These are phyloP conservation scores for Lyophyllum semitale DNA, from an alignment of 768 basidiomycete species.

Conservation along the genomic window DNA sequence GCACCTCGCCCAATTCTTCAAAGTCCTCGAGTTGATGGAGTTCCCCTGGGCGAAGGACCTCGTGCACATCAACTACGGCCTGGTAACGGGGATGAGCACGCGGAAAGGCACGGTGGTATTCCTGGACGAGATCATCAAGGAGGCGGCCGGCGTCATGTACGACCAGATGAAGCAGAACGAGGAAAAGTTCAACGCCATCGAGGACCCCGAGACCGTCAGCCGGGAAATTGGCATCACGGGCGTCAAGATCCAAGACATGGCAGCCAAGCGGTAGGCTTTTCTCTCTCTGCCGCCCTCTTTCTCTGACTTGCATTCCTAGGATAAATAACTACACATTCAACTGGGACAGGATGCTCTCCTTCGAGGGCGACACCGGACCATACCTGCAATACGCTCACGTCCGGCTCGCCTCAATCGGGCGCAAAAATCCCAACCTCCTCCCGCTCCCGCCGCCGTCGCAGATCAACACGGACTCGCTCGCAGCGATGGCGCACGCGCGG, in stretches of 20 bases:
- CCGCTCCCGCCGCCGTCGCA: slow-evolving; percentile 71
- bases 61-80: slow-evolving; percentile 88
- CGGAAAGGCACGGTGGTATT: slow-evolving; percentile 94
- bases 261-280: slow-evolving; percentile 75
- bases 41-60: slow-evolving; percentile 84
- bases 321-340: slow-evolving; percentile 97
- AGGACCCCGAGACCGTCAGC: slow-evolving; percentile 79
- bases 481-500: slow-evolving; percentile 69
- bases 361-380: slow-evolving; percentile 94
- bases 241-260: slow-evolving; percentile 98
- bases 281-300: slow-evolving; percentile 2
- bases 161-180: slow-evolving; percentile 96
- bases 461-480: slow-evolving; percentile 69
- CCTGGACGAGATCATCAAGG: slow-evolving; percentile 89
- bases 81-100: slow-evolving; percentile 95
- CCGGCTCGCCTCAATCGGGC: slow-evolving; percentile 85
- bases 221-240: slow-evolving; percentile 91
- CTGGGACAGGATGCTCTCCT: slow-evolving; percentile 92
- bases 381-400: slow-evolving; percentile 98
- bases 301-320: slow-evolving; percentile 36
- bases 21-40: slow-evolving; percentile 86
- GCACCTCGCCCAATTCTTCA: slow-evolving; percentile 91
- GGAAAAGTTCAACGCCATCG: slow-evolving; percentile 87
- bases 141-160: slow-evolving; percentile 89
- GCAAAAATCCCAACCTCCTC: slow-evolving; percentile 87